Base-by-base conservation (phyloP, 2,329 filamentous ascomycete genomes). In the Colletotrichum cordylinicola region DNA sequence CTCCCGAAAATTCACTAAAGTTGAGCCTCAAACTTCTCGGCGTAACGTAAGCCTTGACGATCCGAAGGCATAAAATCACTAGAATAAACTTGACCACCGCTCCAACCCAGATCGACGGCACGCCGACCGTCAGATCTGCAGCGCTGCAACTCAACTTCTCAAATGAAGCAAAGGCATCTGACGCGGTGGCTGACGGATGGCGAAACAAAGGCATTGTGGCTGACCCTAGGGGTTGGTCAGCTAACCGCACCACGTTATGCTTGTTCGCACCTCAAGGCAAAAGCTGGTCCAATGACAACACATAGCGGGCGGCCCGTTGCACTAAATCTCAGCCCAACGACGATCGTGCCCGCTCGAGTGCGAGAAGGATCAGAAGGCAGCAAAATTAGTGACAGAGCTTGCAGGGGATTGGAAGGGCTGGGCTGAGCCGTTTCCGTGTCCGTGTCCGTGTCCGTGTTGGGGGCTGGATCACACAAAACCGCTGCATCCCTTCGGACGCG, bases 381-480 rank as follows among this genome's bases (percentile, higher is more conserved):
- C 65, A 33, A 37, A 55, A 56, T 73, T 55, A 62, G 31, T 24
- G n/a, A 18, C 55, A 39, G 21, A 21, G n/a, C 58, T 62, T 62
- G 58, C 31, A 62, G 58, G 18, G 65, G n/a, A 48, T 67, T 27
- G 27, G 55, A 27, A 15, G 18, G 3, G 48, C 24, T 55, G 12
- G 16, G 27, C 16, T 29, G 35, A 31, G 33, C 37, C 37, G 60
- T 13, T 9, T 73, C 56, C 66, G 29, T 64, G 66, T 70, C 71
- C 56, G 65, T 64, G 66, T 70, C 71, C 56, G 65, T 62, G 55
- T 69, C 70, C 39, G 70, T 73, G n/a, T 8, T 24, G 21, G 39
- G 21, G 27, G 48, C 37, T 21, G 18, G 35, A 69, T 35, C n/a
- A 52, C 60, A 52, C 56, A 37, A 72, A 67, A 60, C 12, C 33